Evolutionary conservation across 768 basidiomycete species (phyloP), one percentile per base, ranked within the genome.

Genomic region (Amanita phalloides): DNA sequence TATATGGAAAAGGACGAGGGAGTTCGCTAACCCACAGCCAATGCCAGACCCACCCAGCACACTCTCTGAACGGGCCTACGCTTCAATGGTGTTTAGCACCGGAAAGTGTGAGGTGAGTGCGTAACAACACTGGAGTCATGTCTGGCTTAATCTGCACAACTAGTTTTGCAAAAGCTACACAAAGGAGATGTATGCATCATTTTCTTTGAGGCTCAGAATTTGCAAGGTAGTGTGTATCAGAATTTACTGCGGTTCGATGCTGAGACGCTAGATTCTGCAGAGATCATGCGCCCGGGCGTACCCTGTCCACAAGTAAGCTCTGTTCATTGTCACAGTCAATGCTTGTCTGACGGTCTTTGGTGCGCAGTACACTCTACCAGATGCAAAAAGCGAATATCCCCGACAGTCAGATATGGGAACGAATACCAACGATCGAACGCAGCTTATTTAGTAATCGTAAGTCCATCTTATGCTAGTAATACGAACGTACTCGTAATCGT

Each of bases 1-100:
- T 59, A 80, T 88, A 45, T 88, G 85, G 85, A 74, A 73, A 20
- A 61, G 64, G 6, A 73, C 74, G 30, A 72, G 86, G 21, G 55
- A 67, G 25, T 41, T 46, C 21, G 62, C 49, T 49, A 20, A 47
- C 9, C 54, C 63, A 20, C 47, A 44, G 8, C 58, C 60, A 9
- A 56, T 61, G 42, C 64, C 65, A 51, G 14, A 66, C 58, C 11
- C 64, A 0, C 46, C 39, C n/a, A 37, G 38, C 8, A 20, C 9
- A n/a, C 26, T 53, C 17, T 35, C 36, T 14, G 52, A 53, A 30
- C 14, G 1, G 3, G 37, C 21, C 13, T 53, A 48, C n/a, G 52
- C 52, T 26, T 33, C 37, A 23, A 28, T 53, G 33, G 26, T 53
- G 25, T 53, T 48, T 30, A 36, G 47, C 41, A 39, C 36, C n/a